A percentile compares a stretch with the other conserved stretches of the same genome.
Evolutionary conservation across 2,329 filamentous ascomycete species (phyloP).

Genomic region (Nemania serpens): DNA sequence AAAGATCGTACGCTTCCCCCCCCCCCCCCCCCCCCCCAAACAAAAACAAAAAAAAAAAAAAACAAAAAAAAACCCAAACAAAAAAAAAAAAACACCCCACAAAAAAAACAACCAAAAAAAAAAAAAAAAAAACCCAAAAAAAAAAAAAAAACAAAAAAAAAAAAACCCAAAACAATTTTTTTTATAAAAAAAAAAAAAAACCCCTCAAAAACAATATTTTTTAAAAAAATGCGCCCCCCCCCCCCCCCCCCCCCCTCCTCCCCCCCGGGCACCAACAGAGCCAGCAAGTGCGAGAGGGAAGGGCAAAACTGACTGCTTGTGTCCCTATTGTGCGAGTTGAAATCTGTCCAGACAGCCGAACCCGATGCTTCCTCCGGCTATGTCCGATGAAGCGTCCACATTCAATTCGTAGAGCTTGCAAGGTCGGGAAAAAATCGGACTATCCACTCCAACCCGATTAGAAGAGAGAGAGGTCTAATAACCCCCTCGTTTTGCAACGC

Average conservation of each 20-base stretch:
- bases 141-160: too few relatives aligned
- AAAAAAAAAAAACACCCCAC: too few relatives aligned
- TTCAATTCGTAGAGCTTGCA: constrained; percentile 2
- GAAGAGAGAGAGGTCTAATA: constrained; percentile 13
- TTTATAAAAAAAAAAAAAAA: too few relatives aligned
- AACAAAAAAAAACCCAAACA: too few relatives aligned
- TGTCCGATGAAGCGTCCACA: constrained; percentile 17
- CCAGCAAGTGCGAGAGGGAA: constrained; percentile 7
- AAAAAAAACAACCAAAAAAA: too few relatives aligned
- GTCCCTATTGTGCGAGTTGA: constrained; percentile 12
- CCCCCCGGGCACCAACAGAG: background rate
- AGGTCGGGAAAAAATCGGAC: constrained; percentile 5
- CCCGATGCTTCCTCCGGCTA: constrained; percentile 14
- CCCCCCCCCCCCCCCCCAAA: background rate
- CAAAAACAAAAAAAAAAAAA: too few relatives aligned
- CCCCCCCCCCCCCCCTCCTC: too few relatives aligned
- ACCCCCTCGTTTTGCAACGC: constrained; percentile 15
- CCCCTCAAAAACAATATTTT: too few relatives aligned
- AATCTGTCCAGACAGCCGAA: constrained; percentile 28
- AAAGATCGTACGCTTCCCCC: too few relatives aligned
- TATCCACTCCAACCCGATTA: background rate
- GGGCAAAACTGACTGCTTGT: constrained; percentile 24
- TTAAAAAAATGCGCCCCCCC: too few relatives aligned
- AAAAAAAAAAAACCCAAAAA: too few relatives aligned
- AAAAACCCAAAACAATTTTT: too few relatives aligned